These are phyloP conservation scores for Suillus cothurnatus DNA, from an alignment of 768 basidiomycete genomes.

Conservation along the genomic window DNA sequence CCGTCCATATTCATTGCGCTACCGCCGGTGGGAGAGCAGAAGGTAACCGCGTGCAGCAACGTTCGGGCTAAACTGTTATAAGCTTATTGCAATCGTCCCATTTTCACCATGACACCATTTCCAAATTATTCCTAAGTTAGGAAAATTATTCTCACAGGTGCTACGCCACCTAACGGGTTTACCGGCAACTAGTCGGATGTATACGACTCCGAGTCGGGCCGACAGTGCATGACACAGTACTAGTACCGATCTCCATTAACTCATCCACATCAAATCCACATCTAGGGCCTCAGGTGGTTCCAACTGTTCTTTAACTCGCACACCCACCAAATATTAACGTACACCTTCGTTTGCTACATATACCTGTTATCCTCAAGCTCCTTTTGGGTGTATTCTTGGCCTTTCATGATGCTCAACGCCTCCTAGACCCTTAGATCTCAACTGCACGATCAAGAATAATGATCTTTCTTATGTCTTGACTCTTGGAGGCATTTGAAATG, in stretches of 20 bases:
- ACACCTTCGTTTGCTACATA: too few species aligned
- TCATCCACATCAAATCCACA: too few species aligned
- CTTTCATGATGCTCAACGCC: background rate
- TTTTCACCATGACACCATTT: conserved; percentile 27
- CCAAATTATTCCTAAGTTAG: conserved; percentile 17
- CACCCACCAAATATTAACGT: too few species aligned
- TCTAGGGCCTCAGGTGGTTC: too few species aligned
- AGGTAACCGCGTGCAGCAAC: background rate
- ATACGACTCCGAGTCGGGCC: too few species aligned
- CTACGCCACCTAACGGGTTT: background rate
- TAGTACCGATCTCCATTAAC: too few species aligned
- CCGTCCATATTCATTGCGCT: background rate
- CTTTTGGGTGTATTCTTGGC: background rate
- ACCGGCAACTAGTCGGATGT: too few species aligned
- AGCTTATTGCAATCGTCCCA: conserved; percentile 24
- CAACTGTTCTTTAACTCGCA: too few species aligned
- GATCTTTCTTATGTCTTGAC: too few species aligned
- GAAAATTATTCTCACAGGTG: conserved; percentile 33
- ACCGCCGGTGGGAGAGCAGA: background rate
- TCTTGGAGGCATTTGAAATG: too few species aligned
- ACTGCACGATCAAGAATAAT: background rate
- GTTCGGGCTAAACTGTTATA: background rate
- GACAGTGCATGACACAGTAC: too few species aligned
- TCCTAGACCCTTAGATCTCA: background rate
- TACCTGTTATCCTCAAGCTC: background rate